Evolutionary conservation across 1,139 yeast species (phyloP).

Genomic region (Trichomonascaceae sp.): DNA sequence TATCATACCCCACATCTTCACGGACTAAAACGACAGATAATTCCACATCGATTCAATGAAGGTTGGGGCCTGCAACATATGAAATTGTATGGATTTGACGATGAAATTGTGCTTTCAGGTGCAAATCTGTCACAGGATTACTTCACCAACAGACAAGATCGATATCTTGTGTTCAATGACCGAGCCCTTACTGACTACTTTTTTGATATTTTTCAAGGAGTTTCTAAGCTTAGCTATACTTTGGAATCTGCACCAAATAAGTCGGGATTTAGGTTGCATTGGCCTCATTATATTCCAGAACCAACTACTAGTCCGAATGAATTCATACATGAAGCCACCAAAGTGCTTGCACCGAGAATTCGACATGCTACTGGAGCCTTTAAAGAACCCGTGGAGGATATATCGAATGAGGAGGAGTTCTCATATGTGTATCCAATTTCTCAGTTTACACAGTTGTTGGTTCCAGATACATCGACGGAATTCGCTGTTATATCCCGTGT

Average conservation of each 20-base stretch:
- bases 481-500: constrained; percentile 60
- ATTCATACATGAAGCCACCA: constrained; percentile 56
- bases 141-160: constrained; percentile 92
- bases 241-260: constrained; percentile 33
- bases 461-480: constrained; percentile 69
- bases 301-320: constrained; percentile 56
- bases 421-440: constrained; percentile 90
- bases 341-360: constrained; percentile 41
- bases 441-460: constrained; percentile 78
- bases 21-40: constrained; percentile 56
- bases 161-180: constrained; percentile 71
- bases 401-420: constrained; percentile 24
- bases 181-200: constrained; percentile 63
- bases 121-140: constrained; percentile 89
- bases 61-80: constrained; percentile 93
- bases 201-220: constrained; percentile 57
- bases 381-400: constrained; percentile 10
- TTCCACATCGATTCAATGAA: constrained; percentile 85
- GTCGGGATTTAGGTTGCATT: constrained; percentile 49
- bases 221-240: constrained; percentile 65
- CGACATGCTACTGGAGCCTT: constrained; percentile 1
- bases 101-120: constrained; percentile 81
- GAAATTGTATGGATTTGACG: constrained; percentile 93
- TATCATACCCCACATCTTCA: constrained; percentile 84
- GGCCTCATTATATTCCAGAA: constrained; percentile 74